Evolutionary conservation across 2,329 filamentous ascomycete species (phyloP), one percentile per base, ranked within the genome.

Genomic region (Calonectria montana): DNA sequence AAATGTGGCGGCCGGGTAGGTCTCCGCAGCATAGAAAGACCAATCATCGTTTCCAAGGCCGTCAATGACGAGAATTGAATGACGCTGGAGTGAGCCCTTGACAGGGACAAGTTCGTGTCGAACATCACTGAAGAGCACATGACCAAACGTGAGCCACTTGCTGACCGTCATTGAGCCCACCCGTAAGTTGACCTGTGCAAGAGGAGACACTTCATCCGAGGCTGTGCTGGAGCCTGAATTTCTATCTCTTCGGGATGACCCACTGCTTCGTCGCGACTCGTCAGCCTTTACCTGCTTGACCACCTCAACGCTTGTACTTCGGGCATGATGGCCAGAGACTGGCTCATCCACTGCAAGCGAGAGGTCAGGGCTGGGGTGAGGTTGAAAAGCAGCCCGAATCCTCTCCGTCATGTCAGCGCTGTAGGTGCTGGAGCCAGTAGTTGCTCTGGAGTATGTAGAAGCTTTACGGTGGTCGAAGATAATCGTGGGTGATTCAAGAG

Each of bases 21-120:
- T 95, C 79, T 96, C 91, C 8, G 94, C 93, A 23, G 94, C 94
- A 77, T 95, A 96, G 81, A 94, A 96, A 0, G 94, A 96, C 94
- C 94, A 97, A 80, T 97, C 94, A 75, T 93, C 91, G 79, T 95
- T 96, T n/a, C 94, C 94, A 35, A 97, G 91, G 6, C 94, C 94
- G 83, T 97, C 94, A 69, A 97, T 88, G 21, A 97, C 92, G 4
- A 97, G 87, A 29, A 97, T 91, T 0, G 90, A 91, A 69, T 86
- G 92, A 67, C 84, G 89, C 84, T 88, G 76, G 23, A 78, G 68
- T 0, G 78, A 77, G 7, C 79, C 74, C 23, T 80, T 79, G 6
- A 78, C 83, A 79, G 84, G 87, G 0, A 88, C 84, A 25, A 96
- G 87, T 75, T 94, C 92, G 55, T 94, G 92, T 29, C 94, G 90